Base-by-base conservation (phyloP, 257 asterid genomes). In the Ballota nigra region DNA sequence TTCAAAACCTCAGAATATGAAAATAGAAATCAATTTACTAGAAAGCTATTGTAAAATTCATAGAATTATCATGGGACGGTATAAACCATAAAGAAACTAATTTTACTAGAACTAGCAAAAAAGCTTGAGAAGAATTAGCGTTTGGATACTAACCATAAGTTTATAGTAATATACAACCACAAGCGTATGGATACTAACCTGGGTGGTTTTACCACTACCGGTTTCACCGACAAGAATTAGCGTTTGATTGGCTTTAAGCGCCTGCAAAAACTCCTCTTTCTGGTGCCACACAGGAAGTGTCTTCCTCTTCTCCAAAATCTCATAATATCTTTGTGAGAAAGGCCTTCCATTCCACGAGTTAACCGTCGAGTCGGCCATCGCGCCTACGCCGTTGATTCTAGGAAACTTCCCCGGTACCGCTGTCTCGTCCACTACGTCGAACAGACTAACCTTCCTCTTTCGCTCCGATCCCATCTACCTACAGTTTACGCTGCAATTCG, bases 231-330 rank as follows among this genome's bases (percentile, higher is more conserved):
- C 99, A 23, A 95, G 88, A 65, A 95, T 85, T 8, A 95, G 84
- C 65, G 96, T 79, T 58, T 95, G 98, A 75, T 83, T 92, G 22
- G 79, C 72, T 62, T 62, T 86, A 41, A 95, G 88, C 13, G 60
- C 92, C 87, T 85, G 84, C 70, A 95, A 72, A 58, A 95, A 95
- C 85, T 89, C 98, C 57, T 92, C 90, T 63, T 88, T 95, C 84
- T 95, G 99, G 52, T 89, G 97, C 99, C 99, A 95, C 52, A 95
- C 96, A 1, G 98, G 99, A 6, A 95, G 96, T 26, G 94, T 74
- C 85, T 78, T 84, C 83, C 99, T 81, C 84, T 95, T 95, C 78
- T 89, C 97, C 72, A 95, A 76, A 69, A 92, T 95, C 15, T 95
- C 98, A 58, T 68, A 86, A 70, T 88, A 95, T 40, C 96, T 83